A percentile compares a stretch with the other conserved stretches of the same genome.
These are phyloP conservation scores for Omphalea diandra DNA, from an alignment of 441 rosid species.

Conservation along the genomic window DNA sequence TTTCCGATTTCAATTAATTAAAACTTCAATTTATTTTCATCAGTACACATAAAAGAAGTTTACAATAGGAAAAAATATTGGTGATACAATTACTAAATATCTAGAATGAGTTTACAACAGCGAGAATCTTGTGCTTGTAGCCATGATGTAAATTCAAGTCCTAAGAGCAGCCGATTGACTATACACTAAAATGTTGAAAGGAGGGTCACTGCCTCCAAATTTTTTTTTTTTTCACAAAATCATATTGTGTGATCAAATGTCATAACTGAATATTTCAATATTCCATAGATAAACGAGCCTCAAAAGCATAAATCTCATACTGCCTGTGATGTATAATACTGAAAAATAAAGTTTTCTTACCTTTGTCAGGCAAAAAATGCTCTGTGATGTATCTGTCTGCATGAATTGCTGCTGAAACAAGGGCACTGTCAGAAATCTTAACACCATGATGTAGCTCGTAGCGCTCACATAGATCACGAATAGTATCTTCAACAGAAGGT, in stretches of 20 bases:
- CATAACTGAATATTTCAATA: neutral
- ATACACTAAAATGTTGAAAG: neutral
- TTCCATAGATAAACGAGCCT: neutral
- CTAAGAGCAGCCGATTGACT: neutral
- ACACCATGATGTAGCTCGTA: conserved; percentile 81
- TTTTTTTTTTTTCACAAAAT: neutral
- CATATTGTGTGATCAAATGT: neutral
- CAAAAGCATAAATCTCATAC: conserved; percentile 2
- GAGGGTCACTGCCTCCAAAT: neutral
- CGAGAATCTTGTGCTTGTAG: neutral
- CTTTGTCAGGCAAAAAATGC: conserved; percentile 93
- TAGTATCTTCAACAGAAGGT: conserved; percentile 70
- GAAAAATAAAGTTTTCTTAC: conserved; percentile 27
- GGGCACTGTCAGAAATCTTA: conserved; percentile 71
- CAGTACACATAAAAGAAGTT: neutral
- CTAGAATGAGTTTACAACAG: too few relatives aligned
- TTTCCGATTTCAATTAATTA: neutral
- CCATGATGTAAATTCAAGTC: neutral
- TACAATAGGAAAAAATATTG: neutral
- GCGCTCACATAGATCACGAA: conserved; percentile 67
- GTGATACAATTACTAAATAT: too few relatives aligned
- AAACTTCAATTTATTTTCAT: neutral
- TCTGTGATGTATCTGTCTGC: conserved; percentile 75
- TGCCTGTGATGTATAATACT: neutral
- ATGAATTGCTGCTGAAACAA: conserved; percentile 69